Conservation (phyloP, 805 yeast genomes). For the Schwanniomyces yamadae region DNA sequence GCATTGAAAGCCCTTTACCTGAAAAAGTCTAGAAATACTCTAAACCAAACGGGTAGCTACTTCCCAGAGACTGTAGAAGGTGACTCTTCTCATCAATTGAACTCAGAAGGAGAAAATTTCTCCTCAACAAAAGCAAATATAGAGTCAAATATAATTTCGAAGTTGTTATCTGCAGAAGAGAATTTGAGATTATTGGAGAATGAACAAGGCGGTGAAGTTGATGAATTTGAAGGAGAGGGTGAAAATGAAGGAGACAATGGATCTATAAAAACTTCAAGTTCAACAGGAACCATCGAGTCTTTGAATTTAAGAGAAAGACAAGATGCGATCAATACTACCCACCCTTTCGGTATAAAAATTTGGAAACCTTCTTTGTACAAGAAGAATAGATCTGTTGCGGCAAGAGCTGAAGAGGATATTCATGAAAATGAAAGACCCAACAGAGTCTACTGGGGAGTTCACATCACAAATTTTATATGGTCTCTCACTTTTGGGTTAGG, state of each 20-base stretch:
- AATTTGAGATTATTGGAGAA: constrained; percentile 14
- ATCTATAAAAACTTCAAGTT: constrained; percentile 26
- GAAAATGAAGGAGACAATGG: constrained; percentile 22
- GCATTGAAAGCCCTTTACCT: constrained; percentile 50
- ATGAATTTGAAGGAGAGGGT: constrained; percentile 22
- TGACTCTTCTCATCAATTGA: neutral
- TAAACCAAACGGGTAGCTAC: neutral
- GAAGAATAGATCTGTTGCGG: constrained; percentile 86
- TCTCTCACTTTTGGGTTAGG: constrained; percentile 66
- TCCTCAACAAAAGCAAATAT: constrained; percentile 1
- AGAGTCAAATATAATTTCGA: constrained; percentile 13
- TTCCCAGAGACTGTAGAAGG: constrained; percentile 1
- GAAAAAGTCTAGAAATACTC: constrained; percentile 14
- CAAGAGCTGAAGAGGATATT: constrained; percentile 89
- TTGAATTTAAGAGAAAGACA: constrained; percentile 89
- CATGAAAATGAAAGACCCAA: constrained; percentile 61
- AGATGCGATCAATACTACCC: constrained; percentile 93
- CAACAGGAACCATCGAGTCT: constrained; percentile 65
- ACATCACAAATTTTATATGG: constrained; percentile 73
- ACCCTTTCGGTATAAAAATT: constrained; percentile 96
- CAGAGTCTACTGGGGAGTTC: constrained; percentile 61
- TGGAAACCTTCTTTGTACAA: constrained; percentile 98
- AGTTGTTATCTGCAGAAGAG: constrained; percentile 23
- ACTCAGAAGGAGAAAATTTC: neutral
- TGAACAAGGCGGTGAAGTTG: constrained; percentile 10